Conservation (phyloP, 2,329 filamentous ascomycete species). For the Cryphonectria nitschkei region DNA sequence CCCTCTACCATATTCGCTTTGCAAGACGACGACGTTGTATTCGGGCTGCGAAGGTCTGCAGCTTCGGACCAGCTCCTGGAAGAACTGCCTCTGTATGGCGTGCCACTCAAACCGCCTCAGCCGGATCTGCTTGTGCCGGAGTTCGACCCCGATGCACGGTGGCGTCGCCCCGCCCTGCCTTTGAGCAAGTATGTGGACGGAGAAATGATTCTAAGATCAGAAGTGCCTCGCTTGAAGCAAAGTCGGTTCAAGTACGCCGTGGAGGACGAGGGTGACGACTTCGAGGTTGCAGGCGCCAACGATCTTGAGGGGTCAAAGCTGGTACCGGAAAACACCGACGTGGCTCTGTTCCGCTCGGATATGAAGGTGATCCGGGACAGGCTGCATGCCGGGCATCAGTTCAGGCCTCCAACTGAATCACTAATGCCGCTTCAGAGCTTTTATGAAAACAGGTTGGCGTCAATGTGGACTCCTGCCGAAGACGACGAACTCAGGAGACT, state of each 20-base stretch:
- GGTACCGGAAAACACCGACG: slow-evolving; percentile 71
- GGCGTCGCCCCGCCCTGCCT: slow-evolving; percentile 77
- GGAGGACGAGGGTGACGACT: slow-evolving; percentile 64
- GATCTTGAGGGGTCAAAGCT: slow-evolving; percentile 47
- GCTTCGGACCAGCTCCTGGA: slow-evolving; percentile 76
- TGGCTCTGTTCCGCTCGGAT: slow-evolving; percentile 87
- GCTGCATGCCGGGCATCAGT: slow-evolving; percentile 88
- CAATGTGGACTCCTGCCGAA: slow-evolving; percentile 88
- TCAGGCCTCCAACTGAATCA: slow-evolving; percentile 89
- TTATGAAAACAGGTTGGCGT: slow-evolving; percentile 84
- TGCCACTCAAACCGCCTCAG: slow-evolving; percentile 62
- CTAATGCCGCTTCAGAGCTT: slow-evolving; percentile 89
- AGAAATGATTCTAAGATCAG: slow-evolving; percentile 71
- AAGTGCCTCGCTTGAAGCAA: slow-evolving; percentile 71
- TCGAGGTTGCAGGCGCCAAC: slow-evolving; percentile 44
- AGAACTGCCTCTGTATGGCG: slow-evolving; percentile 80
- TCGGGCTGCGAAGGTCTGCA: slow-evolving; percentile 74
- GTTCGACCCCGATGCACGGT: slow-evolving; percentile 68
- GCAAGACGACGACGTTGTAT: slow-evolving; percentile 80
- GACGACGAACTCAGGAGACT: slow-evolving; percentile 86
- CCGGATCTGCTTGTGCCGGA: slow-evolving; percentile 62
- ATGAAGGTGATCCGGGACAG: slow-evolving; percentile 89
- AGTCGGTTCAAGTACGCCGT: slow-evolving; percentile 83
- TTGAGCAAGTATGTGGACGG: slow-evolving; percentile 87
- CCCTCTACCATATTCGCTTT: slow-evolving; percentile 83